Base-by-base conservation (phyloP, 2,329 filamentous ascomycete species). In the Apiospora arundinis region DNA sequence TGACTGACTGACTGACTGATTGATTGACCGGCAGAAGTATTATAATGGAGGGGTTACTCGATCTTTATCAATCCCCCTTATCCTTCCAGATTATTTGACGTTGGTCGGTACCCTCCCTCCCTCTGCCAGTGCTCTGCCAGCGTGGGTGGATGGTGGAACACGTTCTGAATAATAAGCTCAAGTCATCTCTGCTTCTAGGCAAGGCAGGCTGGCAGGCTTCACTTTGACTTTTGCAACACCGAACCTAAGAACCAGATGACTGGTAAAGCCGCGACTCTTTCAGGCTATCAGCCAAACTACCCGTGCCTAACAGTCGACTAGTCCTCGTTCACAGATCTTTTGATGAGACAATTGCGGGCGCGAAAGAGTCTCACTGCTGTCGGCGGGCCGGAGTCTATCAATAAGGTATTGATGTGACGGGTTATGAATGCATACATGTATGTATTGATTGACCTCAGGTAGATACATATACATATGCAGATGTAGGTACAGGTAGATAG, bases 221-320 rank as follows among this genome's bases (percentile, higher is more conserved):
- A 18, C 37, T 63, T 63, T 63, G 56, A 63, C 56, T 63, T 60
- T 63, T 11, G 49, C 56, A 63, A 63, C 32, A 63, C 56, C 56
- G 56, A 63, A 63, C 56, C 56, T 63, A 63, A 63, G 32, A 63
- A 63, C 56, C 56, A 63, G 56, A 63, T 63, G 56, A 63, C 56
- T 63, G 56, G 56, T 37, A 63, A 40, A 32, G 56, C 32, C 32
- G 32, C 12, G 56, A 56, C 42, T 63, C 37, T 63, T 32, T 23
- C 56, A 63, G 56, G 28, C 56, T 40, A 63, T 63, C 56, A 40
- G 56, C 56, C 56, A 63, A 63, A 63, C 56, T 63, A 63, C 56
- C 32, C 32, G 37, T 63, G n/a, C 52, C 52, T 60, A 37, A n/a
- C 56, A 40, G 16, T 12, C 56, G 40, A n/a, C 32, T 63, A 63